phyloP scores from a whole-genome alignment of 2,329 filamentous ascomycete species.

The Ascochyta rabiei region DNA sequence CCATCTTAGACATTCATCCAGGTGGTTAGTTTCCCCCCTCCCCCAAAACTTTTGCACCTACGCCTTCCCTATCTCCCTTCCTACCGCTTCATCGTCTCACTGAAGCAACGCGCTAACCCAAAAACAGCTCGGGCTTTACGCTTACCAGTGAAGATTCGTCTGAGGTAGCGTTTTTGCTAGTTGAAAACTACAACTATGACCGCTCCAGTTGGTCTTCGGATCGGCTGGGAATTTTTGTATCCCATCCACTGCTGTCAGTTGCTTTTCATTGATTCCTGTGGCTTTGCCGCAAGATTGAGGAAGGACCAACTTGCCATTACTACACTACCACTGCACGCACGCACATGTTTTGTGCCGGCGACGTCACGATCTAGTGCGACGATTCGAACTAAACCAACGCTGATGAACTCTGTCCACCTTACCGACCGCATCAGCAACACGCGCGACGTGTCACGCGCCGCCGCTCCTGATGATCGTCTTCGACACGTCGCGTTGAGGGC shows the following conservation, averaged over 20 bases:
- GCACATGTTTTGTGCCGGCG: background rate
- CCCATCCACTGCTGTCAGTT: slow-evolving; percentile 32
- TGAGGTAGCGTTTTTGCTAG: slow-evolving; percentile 88
- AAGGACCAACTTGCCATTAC: slow-evolving; percentile 23
- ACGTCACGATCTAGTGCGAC: background rate
- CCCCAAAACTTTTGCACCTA: too few relatives aligned
- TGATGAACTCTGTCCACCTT: too few relatives aligned
- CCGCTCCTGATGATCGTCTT: too few relatives aligned
- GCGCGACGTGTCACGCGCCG: too few relatives aligned
- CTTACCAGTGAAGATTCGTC: slow-evolving; percentile 86
- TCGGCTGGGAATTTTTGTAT: slow-evolving; percentile 82
- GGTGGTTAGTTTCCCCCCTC: background rate
- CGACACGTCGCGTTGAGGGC: too few relatives aligned
- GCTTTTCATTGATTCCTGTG: slow-evolving; percentile 40
- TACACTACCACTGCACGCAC: background rate
- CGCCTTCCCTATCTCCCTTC: too few relatives aligned
- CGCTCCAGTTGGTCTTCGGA: slow-evolving; percentile 73
- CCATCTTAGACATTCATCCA: too few relatives aligned
- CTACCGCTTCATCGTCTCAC: too few relatives aligned
- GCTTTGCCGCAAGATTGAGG: slow-evolving; percentile 37
- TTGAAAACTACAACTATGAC: slow-evolving; percentile 84
- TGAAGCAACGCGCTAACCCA: too few relatives aligned
- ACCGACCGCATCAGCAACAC: too few relatives aligned
- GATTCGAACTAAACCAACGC: background rate
- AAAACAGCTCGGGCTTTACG: slow-evolving; percentile 72